A percentile compares a stretch with the other conserved stretches of the same genome.
Evolutionary conservation across 2,329 filamentous ascomycete genomes (phyloP).

Genomic region (Trichophyton simii): DNA sequence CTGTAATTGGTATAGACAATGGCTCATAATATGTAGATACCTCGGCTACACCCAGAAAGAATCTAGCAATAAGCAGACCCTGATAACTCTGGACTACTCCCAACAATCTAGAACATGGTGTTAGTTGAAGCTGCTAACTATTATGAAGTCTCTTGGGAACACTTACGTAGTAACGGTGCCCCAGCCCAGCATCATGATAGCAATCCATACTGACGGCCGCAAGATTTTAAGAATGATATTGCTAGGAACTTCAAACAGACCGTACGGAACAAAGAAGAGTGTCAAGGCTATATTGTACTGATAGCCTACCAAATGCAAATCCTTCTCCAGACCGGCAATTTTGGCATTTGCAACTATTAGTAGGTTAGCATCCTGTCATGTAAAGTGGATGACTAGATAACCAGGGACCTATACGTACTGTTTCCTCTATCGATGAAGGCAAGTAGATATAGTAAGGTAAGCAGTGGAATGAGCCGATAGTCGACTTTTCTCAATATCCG

Average conservation of each 20-base stretch:
- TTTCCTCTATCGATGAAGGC: slow-evolving; percentile 56
- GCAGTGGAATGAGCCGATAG: slow-evolving; percentile 29
- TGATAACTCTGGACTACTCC: slow-evolving; percentile 41
- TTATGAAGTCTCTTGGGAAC: neutral
- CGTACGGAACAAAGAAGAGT: slow-evolving; percentile 29
- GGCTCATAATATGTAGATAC: slow-evolving; percentile 5
- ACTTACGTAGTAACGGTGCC: slow-evolving; percentile 17
- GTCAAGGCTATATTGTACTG: slow-evolving; percentile 31
- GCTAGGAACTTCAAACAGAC: slow-evolving; percentile 30
- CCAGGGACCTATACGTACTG: slow-evolving; percentile 5
- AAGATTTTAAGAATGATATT: slow-evolving; percentile 32
- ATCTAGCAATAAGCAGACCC: slow-evolving; percentile 39
- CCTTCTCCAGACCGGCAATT: slow-evolving; percentile 20
- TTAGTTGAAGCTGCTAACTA: neutral
- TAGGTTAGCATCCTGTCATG: neutral
- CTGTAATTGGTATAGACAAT: neutral
- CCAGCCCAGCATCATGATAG: slow-evolving; percentile 37
- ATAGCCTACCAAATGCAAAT: slow-evolving; percentile 23
- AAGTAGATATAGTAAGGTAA: slow-evolving; percentile 49
- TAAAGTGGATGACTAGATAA: neutral
- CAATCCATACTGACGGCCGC: slow-evolving; percentile 31
- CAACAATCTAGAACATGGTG: slow-evolving; percentile 25
- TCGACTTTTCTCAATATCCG: slow-evolving; percentile 30
- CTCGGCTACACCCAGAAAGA: slow-evolving; percentile 39
- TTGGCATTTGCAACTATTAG: slow-evolving; percentile 27